phyloP scores from a whole-genome alignment of 805 yeast genomes.

The Brettanomyces custersianus region DNA sequence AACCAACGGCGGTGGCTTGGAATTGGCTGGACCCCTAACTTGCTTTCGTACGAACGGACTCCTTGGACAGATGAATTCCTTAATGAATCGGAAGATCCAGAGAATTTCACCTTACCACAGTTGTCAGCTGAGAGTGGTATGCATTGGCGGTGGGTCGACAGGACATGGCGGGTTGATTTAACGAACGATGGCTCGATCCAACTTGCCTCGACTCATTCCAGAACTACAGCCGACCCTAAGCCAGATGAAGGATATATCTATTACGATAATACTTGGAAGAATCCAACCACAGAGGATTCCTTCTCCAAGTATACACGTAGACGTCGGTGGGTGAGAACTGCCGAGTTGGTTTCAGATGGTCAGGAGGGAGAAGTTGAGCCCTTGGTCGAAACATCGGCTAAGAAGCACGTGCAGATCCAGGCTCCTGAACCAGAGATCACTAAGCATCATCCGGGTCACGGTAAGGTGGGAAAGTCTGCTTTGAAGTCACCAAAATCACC shows the following conservation, averaged over 20 bases:
- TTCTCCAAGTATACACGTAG: constrained; percentile 88
- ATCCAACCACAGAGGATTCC: constrained; percentile 79
- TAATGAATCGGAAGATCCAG: constrained; percentile 75
- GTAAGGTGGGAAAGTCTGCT: too few species aligned
- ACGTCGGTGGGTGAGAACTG: constrained; percentile 93
- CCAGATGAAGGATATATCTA: constrained; percentile 81
- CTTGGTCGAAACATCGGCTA: neutral
- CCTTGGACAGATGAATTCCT: constrained; percentile 97
- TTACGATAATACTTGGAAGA: constrained; percentile 91
- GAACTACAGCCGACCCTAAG: constrained; percentile 60
- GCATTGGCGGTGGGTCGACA: constrained; percentile 93
- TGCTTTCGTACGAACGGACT: constrained; percentile 85
- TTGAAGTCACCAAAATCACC: too few species aligned
- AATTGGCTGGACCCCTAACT: constrained; percentile 93
- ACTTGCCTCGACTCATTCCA: constrained; percentile 49
- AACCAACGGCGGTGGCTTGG: constrained; percentile 97
- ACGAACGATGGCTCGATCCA: constrained; percentile 83
- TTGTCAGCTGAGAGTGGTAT: constrained; percentile 60
- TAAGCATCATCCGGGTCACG: too few species aligned
- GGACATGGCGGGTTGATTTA: constrained; percentile 82
- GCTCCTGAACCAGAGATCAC: too few species aligned
- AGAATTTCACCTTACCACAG: constrained; percentile 72
- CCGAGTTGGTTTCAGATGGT: constrained; percentile 52
- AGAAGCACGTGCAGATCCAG: neutral
- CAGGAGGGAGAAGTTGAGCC: neutral